Base-by-base conservation (phyloP, 1,139 yeast genomes). In the Waltiozyma sp. region DNA sequence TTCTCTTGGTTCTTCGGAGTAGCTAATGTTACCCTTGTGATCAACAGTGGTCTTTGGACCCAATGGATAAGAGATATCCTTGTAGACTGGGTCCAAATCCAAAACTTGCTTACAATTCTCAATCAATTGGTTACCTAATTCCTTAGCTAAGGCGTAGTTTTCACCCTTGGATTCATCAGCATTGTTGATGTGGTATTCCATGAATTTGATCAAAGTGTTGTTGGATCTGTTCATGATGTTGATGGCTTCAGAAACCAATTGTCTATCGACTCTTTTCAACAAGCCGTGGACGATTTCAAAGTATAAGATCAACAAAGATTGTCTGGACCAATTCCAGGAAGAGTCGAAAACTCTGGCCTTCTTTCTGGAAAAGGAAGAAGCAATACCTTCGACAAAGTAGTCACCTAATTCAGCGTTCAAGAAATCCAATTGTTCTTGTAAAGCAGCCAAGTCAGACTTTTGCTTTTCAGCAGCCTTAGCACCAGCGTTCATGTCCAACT, bases 311-410 rank as follows among this genome's bases (percentile, higher is more conserved):
- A 91, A 70, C 49, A 93, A 85, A 63, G 93, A 96, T 70, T 91
- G 98, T 68, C 96, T 85, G 39, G 97, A 96, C 98, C 98, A 91
- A 67, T 93, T 93, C 98, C 98, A 91, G 66, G 89, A 88, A 24
- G 97, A 88, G 66, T 91, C 97, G 64, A 91, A 91, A 43, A 84
- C 80, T 71, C 98, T 85, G 36, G 97, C 95, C 70, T 91, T 91
- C 68, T 84, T 75, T 49, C 93, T 74, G 38, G 95, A 85, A 69
- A 91, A 91, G 10, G 83, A 80, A 41, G 98, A 96, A 53, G 80
- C 73, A 57, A 91, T 83, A 61, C 98, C 97, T 46, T 79, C 75
- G 42, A 96, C 91, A 62, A 89, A 91, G 61, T 81, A 81, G 59
- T 91, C 97, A 53, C 98, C 98, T 59, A 91, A 91, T 68, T 91